Evolutionary conservation across 306 rosid species (phyloP).

Genomic region (Cicer bijugum): DNA sequence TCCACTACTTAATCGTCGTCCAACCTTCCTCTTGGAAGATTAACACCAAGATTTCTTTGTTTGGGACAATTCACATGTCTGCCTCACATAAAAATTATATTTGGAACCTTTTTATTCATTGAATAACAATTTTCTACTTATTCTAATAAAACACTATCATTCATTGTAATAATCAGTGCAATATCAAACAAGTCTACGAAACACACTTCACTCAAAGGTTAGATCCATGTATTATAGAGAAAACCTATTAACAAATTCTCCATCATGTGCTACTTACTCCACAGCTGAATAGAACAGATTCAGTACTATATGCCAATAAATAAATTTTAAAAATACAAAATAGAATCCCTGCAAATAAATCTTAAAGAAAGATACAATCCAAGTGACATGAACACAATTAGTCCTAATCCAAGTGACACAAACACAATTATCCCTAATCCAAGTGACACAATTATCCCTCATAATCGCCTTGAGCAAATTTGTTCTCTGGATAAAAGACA

Average conservation of each 20-base stretch:
- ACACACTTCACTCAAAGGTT: constrained; percentile 12
- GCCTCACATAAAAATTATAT: too few species aligned
- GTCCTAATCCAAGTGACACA: constrained; percentile 10
- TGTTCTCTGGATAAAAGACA: constrained; percentile 78
- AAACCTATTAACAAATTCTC: constrained; percentile 39
- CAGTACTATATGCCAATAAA: constrained; percentile 36
- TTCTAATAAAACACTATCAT: too few species aligned
- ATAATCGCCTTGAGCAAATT: constrained; percentile 83
- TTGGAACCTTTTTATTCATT: too few species aligned
- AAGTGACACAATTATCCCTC: constrained; percentile 57
- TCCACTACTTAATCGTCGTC: too few species aligned
- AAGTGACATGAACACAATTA: not conserved
- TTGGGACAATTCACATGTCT: too few species aligned
- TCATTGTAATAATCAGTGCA: too few species aligned
- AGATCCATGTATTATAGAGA: constrained; percentile 6
- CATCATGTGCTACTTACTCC: constrained; percentile 17
- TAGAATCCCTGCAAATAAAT: constrained; percentile 41
- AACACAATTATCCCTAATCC: constrained; percentile 5
- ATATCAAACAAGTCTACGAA: not conserved
- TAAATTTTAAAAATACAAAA: constrained; percentile 15
- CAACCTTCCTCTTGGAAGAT: too few species aligned
- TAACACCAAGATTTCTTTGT: too few species aligned
- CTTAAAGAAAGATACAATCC: constrained; percentile 33
- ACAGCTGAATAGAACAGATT: constrained; percentile 20
- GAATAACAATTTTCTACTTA: too few species aligned